phyloP scores from a whole-genome alignment of 768 basidiomycete genomes.

The Termitomyces sp. region DNA sequence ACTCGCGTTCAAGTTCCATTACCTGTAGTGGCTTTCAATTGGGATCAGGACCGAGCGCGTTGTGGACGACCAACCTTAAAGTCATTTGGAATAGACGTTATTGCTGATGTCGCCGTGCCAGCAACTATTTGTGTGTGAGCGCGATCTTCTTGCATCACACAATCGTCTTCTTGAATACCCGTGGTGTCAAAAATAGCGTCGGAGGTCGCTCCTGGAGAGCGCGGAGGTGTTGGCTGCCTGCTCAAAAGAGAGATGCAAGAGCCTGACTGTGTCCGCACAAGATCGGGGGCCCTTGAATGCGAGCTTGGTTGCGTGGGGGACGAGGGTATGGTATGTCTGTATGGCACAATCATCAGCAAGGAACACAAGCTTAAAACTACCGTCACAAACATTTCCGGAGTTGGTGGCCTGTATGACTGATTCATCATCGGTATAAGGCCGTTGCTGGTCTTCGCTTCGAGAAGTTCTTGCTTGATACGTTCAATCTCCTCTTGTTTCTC shows the following conservation, averaged over 20 bases:
- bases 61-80: slow-evolving; percentile 3
- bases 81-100: neutral
- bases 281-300: slow-evolving; percentile 6
- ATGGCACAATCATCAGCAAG: neutral
- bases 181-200: neutral
- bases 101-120: neutral
- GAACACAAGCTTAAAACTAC: neutral
- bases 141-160: neutral
- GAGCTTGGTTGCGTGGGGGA: slow-evolving; percentile 8
- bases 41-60: neutral
- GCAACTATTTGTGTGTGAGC: neutral
- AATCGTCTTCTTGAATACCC: neutral
- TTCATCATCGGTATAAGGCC: neutral
- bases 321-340: slow-evolving; percentile 2
- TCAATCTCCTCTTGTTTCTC: slow-evolving; percentile 25
- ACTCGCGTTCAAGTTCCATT: slow-evolving; percentile 15
- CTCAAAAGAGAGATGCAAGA: slow-evolving; percentile 43
- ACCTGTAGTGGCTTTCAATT: slow-evolving; percentile 9
- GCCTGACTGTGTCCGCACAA: slow-evolving; percentile 42
- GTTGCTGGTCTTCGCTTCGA: slow-evolving; percentile 3
- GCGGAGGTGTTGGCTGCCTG: slow-evolving; percentile 50
- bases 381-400: slow-evolving; percentile 6
- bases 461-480: slow-evolving; percentile 22
- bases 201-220: slow-evolving; percentile 14
- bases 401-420: neutral